Conservation (phyloP, 2,329 filamentous ascomycete species). For the Venturia oleaginea region DNA sequence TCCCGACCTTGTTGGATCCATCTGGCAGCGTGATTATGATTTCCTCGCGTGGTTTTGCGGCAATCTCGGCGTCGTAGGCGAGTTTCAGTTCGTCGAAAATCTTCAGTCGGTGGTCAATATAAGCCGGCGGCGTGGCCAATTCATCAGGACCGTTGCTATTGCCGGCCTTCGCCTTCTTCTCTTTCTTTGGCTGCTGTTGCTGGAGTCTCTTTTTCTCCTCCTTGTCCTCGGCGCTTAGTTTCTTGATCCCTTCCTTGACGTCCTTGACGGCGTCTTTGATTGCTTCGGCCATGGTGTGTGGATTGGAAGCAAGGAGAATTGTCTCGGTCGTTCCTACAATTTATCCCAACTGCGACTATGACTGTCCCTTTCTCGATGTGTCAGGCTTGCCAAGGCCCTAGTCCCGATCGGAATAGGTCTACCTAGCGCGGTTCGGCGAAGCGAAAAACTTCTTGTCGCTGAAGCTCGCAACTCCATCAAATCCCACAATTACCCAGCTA, state of each 20-base stretch:
- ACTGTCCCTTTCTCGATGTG: background rate
- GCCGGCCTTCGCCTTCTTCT: conserved; percentile 32
- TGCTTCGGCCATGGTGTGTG: conserved; percentile 35
- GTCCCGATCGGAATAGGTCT: background rate
- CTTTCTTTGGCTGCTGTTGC: conserved; percentile 14
- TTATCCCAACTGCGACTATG: background rate
- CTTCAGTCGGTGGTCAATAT: conserved; percentile 72
- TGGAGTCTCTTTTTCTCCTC: conserved; percentile 15
- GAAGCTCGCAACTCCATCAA: background rate
- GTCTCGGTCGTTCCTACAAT: background rate
- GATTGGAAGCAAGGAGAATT: background rate
- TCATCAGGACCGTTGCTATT: conserved; percentile 37
- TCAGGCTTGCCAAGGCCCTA: background rate
- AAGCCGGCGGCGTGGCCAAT: conserved; percentile 54
- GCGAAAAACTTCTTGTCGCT: background rate
- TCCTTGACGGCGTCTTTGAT: conserved; percentile 43
- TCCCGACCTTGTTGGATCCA: conserved; percentile 62
- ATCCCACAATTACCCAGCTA: background rate
- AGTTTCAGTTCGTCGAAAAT: conserved; percentile 86
- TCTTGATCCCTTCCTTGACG: conserved; percentile 55
- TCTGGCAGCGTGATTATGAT: conserved; percentile 68
- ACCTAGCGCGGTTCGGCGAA: background rate
- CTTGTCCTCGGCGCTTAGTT: conserved; percentile 41
- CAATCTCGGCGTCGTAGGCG: conserved; percentile 67
- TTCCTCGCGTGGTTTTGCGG: conserved; percentile 59